phyloP scores from a whole-genome alignment of 306 rosid species.

The Cercis canadensis region DNA sequence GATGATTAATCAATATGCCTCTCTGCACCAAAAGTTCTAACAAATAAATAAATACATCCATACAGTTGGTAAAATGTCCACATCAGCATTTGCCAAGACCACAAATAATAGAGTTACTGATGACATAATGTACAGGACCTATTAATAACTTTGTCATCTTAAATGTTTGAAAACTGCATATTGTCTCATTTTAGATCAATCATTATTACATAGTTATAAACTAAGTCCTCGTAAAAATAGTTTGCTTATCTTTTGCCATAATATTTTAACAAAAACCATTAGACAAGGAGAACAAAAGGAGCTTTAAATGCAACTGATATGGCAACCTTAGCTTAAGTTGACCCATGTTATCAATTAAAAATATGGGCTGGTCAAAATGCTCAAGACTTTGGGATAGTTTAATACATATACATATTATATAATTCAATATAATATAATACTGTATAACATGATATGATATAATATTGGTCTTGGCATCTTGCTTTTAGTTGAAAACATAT shows the following conservation, averaged over 20 bases:
- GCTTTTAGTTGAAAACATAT: conserved; percentile 26
- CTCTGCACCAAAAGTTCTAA: conserved; percentile 36
- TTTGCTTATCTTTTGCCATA: conserved; percentile 28
- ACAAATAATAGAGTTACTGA: conserved; percentile 25
- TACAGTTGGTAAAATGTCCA: conserved; percentile 44
- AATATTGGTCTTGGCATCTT: conserved; percentile 26
- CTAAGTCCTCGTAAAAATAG: conserved; percentile 27
- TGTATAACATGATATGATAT: background rate
- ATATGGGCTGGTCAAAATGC: conserved; percentile 31
- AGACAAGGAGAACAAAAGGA: conserved; percentile 30
- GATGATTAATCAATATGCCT: background rate
- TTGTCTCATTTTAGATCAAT: background rate
- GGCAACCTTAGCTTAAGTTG: conserved; percentile 40
- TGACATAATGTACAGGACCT: conserved; percentile 44
- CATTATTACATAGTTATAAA: conserved; percentile 14
- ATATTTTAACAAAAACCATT: conserved; percentile 15
- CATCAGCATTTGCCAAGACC: conserved; percentile 42
- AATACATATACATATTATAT: background rate
- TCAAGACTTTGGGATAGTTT: background rate
- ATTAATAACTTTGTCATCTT: too few species aligned
- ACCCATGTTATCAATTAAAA: conserved; percentile 14
- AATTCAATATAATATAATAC: conserved; percentile 10
- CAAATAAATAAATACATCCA: conserved; percentile 1
- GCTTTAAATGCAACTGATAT: conserved; percentile 32
- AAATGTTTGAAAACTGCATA: too few species aligned